Conservation (phyloP, 345 rosid genomes). For the Pistacia atlantica region DNA sequence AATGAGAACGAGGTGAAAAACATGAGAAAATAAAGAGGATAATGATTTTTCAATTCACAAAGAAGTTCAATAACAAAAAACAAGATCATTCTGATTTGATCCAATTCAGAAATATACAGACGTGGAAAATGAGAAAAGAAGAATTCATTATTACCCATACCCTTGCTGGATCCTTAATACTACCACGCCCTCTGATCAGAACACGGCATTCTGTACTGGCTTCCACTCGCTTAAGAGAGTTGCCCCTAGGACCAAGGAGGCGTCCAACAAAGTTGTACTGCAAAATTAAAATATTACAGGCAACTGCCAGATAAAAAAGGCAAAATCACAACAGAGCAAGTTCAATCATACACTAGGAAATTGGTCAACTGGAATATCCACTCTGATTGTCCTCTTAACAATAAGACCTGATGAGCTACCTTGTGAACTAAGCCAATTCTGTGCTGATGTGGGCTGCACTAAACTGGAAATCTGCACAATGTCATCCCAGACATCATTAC, state of each 20-base stretch:
- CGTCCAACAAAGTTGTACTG: slow-evolving; percentile 99
- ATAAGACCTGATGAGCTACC: slow-evolving; percentile 83
- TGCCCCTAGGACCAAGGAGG: slow-evolving; percentile 96
- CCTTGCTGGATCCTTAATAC: slow-evolving; percentile 86
- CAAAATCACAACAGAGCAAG: not conserved
- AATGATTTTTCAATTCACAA: not conserved
- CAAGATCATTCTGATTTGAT: not conserved
- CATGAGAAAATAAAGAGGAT: not conserved
- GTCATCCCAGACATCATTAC: slow-evolving; percentile 34
- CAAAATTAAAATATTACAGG: slow-evolving; percentile 21
- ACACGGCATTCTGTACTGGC: slow-evolving; percentile 93
- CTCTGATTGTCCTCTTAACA: slow-evolving; percentile 82
- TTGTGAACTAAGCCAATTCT: slow-evolving; percentile 78
- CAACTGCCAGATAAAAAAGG: slow-evolving; percentile 25
- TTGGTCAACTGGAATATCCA: slow-evolving; percentile 90
- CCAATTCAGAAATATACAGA: slow-evolving; percentile 7
- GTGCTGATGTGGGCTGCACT: slow-evolving; percentile 62
- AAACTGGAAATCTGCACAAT: slow-evolving; percentile 65
- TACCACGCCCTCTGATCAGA: slow-evolving; percentile 92
- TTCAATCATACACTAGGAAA: slow-evolving; percentile 72
- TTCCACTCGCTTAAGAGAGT: slow-evolving; percentile 97
- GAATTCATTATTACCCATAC: slow-evolving; percentile 34
- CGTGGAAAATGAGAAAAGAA: not conserved
- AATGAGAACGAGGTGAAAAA: not conserved
- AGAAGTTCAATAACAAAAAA: not conserved